Conservation (phyloP, 805 yeast genomes). For the Candida sakaeoensis region DNA sequence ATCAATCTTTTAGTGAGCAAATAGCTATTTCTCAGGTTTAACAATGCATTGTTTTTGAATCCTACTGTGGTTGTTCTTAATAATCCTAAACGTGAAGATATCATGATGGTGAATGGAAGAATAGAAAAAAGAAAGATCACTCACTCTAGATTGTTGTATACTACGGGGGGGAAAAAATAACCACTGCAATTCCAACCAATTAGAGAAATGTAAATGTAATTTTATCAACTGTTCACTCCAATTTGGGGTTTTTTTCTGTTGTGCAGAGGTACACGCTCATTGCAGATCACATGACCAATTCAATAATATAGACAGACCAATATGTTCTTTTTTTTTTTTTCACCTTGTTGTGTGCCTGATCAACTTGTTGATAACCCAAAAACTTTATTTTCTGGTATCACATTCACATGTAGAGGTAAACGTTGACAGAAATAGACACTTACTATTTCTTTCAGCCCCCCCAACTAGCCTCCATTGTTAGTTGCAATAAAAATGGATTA, state of each 20-base stretch:
- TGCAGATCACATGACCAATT: background rate
- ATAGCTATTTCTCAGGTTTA: conserved; percentile 8
- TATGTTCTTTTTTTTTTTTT: background rate
- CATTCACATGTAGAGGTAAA: no score
- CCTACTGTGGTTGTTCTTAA: conserved; percentile 20
- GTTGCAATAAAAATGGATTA: background rate
- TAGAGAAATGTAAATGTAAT: background rate
- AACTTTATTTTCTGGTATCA: no score
- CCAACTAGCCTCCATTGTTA: no score
- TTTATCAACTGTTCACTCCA: background rate
- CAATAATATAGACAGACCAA: no score
- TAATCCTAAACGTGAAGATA: conserved; percentile 33
- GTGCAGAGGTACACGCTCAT: background rate
- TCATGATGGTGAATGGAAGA: conserved; percentile 10
- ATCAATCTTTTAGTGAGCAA: conserved; percentile 17
- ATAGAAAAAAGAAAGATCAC: no score
- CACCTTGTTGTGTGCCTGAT: background rate
- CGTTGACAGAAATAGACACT: no score
- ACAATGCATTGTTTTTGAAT: conserved; percentile 9
- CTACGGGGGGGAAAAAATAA: background rate
- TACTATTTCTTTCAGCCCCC: no score
- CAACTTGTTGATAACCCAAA: no score
- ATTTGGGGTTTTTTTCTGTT: background rate
- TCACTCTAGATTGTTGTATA: no score
- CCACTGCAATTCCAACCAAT: background rate